Percentiles rank a stretch among this genome's conserved stretches.
These are phyloP conservation scores for Penicillium sp. DNA, from an alignment of 2,329 filamentous ascomycete species.

Conservation along the genomic window DNA sequence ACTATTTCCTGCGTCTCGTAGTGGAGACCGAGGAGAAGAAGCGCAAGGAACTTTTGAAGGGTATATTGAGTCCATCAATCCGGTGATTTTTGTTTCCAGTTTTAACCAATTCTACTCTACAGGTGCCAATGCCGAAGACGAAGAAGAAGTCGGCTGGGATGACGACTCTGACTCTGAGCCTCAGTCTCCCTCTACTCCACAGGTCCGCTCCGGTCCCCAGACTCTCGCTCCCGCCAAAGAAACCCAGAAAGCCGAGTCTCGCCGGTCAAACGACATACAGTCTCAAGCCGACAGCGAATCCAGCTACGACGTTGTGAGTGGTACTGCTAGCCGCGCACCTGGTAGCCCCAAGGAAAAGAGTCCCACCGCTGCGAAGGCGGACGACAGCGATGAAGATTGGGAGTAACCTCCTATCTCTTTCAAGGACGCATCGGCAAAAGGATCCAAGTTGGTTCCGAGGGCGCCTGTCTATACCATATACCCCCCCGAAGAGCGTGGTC, in stretches of 20 bases:
- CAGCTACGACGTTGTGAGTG: slow-evolving; percentile 91
- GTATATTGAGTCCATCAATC: slow-evolving; percentile 50
- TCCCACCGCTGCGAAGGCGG: slow-evolving; percentile 35
- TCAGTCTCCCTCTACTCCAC: slow-evolving; percentile 43
- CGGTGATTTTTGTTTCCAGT: background rate
- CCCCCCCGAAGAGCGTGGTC: background rate
- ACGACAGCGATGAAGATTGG: slow-evolving; percentile 73
- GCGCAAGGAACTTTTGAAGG: slow-evolving; percentile 84
- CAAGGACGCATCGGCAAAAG: background rate
- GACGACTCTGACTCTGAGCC: slow-evolving; percentile 66
- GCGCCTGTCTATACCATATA: slow-evolving; percentile 6
- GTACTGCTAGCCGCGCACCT: slow-evolving; percentile 73
- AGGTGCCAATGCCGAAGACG: slow-evolving; percentile 58
- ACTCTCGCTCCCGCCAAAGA: slow-evolving; percentile 33
- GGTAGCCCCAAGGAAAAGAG: slow-evolving; percentile 58
- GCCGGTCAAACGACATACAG: slow-evolving; percentile 79
- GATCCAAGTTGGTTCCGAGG: background rate
- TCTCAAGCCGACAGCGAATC: slow-evolving; percentile 90
- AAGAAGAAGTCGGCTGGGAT: slow-evolving; percentile 66
- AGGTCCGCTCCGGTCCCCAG: slow-evolving; percentile 40
- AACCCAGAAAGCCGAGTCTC: slow-evolving; percentile 63
- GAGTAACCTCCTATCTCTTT: slow-evolving; percentile 52
- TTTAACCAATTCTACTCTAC: slow-evolving; percentile 7
- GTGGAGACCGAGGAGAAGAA: slow-evolving; percentile 90
- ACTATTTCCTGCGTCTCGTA: slow-evolving; percentile 90